Base-by-base conservation (phyloP, 1,284 basidiomycete genomes). In the Athelia psychrophila region DNA sequence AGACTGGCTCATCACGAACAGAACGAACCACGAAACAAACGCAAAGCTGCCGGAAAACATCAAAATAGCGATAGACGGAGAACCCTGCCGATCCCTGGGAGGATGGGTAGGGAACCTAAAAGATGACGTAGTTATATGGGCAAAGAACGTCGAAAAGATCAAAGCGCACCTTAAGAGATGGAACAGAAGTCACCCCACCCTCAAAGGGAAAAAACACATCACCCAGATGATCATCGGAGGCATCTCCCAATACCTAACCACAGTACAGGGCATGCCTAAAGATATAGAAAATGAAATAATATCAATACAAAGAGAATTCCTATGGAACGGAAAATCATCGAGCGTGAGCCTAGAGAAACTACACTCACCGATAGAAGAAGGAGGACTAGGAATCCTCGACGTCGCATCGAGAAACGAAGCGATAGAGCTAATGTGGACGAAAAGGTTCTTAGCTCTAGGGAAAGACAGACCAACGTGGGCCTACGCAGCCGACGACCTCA, bases 341-440 rank as follows among this genome's bases (percentile, higher is more conserved):
- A 10, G 49, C 68, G 59, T 55, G 1, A n/a, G 22, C n/a, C 45
- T 50, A 23, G 53, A 63, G 2, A 64, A 58, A 0, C 18, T 70
- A 16, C n/a, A 48, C 2, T 45, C 44, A 9, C 55, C 52, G 25
- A 50, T 20, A 3, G 33, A 54, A 10, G 23, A 53, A 45, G 64
- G 64, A 20, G 64, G 66, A 0, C 36, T 51, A 12, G 47, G 50
- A 18, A 27, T 65, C 1, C 57, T 65, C 1, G 57, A 66, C 35
- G 51, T 68, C 1, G 15, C 23, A 25, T 49, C 55, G 2, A 38
- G 62, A 25, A 66, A 66, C 45, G 56, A 60, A 30, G 64, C 66
- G 1, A 66, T 57, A 0, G 13, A 44, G 2, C 10, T 50, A 0
- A 52, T 55, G 51, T 52, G 42, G 16, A 30, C 54, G 1, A 49